Base-by-base conservation (phyloP, 805 yeast species). In the Candida golubevii region DNA sequence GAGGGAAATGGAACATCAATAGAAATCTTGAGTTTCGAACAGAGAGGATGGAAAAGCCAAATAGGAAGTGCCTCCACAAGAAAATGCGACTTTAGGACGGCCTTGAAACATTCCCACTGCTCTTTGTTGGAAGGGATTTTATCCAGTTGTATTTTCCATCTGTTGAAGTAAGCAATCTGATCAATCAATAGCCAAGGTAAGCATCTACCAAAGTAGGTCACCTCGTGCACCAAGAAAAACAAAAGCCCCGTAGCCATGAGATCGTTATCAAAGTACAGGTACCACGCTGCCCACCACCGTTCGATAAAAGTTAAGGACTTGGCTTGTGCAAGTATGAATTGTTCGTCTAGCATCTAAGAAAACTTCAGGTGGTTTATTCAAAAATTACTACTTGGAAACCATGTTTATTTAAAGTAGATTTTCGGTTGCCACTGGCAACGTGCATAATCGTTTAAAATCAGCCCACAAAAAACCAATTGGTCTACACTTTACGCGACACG, bases 41-140 rank as follows among this genome's bases (percentile, higher is more conserved):
- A 74, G 53, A 78, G 52, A 15, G 83, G 83, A 53, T 78, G 83
- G 68, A 78, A 78, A 18, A 78, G 70, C 83, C 83, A 78, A 47
- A 78, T 78, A 36, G 83, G 83, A 44, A 78, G 66, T 1, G 78
- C 82, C 58, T 78, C 83, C 28, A 78, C 82, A 50, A 78, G 52
- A 50, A 78, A 74, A 53, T 78, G 83, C 12, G 79, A 75, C 45
- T 69, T 75, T 38, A 78, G 61, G 14, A 78, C 82, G n/a, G 79
- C 65, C 56, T 78, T 78, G 45, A 78, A 58, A 55, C 82, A 78
- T 55, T 78, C 83, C 82, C 82, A 78, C 56, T 78, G 83, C 57
- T 78, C 83, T 52, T 72, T 69, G 47, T 71, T 72, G 3, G 77
- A 65, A 7, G 82, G 82, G 23, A 77, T 56, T 49, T 77, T 74